A percentile compares a stretch with the other conserved stretches of the same genome.
These are phyloP conservation scores for Coemansia sp. DNA, from an alignment of 192 early-diverging fungal species.

Conservation along the genomic window DNA sequence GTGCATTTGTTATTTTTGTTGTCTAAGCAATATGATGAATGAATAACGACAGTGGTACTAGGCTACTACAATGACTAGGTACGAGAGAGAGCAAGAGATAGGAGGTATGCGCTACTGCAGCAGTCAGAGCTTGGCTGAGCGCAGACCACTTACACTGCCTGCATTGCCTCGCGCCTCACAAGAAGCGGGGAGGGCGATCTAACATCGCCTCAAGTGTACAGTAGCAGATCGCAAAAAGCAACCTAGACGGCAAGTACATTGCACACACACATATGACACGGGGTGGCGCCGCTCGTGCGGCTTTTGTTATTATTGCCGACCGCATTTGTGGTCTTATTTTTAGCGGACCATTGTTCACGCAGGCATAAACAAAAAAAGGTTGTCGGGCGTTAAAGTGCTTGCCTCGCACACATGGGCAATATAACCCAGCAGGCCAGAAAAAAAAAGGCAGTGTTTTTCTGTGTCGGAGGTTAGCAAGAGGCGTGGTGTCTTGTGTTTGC, in stretches of 20 bases:
- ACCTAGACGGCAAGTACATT: neutral
- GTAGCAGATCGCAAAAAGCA: neutral
- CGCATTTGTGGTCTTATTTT: slow-evolving; percentile 7
- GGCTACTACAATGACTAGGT: neutral
- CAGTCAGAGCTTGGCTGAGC: slow-evolving; percentile 1
- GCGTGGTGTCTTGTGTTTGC: neutral
- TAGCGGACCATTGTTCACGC: slow-evolving; percentile 7
- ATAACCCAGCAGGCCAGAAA: neutral
- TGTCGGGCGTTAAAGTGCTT: neutral
- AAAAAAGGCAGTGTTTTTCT: neutral
- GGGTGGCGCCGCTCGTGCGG: slow-evolving; percentile 1
- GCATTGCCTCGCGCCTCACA: neutral
- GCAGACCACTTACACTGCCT: neutral
- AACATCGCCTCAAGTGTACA: neutral
- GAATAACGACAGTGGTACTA: neutral
- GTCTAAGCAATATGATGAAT: neutral
- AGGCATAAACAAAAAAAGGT: neutral
- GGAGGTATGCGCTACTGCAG: neutral
- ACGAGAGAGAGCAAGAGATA: neutral
- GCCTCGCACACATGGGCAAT: neutral
- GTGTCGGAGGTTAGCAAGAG: slow-evolving; percentile 6
- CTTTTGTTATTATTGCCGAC: slow-evolving; percentile 8
- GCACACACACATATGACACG: neutral
- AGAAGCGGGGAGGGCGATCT: neutral
- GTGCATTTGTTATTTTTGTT: slow-evolving; percentile 3